These are phyloP conservation scores for Alternaria conjuncta DNA, from an alignment of 2,329 filamentous ascomycete species.

Conservation along the genomic window DNA sequence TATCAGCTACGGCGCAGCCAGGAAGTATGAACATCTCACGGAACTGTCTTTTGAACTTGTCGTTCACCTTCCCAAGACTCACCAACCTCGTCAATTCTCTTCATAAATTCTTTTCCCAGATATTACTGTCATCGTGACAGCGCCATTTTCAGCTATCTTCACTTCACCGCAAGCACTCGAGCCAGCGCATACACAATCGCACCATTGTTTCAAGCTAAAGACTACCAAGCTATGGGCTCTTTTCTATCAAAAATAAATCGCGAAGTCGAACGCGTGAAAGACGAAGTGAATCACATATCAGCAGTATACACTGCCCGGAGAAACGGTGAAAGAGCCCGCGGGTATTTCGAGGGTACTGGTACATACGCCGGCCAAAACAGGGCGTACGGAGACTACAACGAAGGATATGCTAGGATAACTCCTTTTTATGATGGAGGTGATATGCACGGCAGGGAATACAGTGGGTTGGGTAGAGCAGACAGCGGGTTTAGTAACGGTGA, in stretches of 20 bases:
- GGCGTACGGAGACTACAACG: not conserved
- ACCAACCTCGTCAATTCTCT: not conserved
- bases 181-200: not conserved
- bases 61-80: accelerated
- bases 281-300: not conserved
- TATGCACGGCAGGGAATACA: not conserved
- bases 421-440: not conserved
- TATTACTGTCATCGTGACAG: not conserved
- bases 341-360: not conserved
- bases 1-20: not conserved
- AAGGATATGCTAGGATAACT: not conserved
- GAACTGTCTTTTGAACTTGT: accelerated
- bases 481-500: not conserved
- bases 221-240: not conserved
- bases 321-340: not conserved
- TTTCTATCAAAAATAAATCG: not conserved
- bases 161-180: not conserved
- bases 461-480: not conserved
- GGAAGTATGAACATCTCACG: not conserved
- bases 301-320: not conserved
- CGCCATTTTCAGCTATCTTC: not conserved
- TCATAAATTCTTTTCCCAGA: no score
- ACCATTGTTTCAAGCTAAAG: no score
- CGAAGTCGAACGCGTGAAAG: not conserved
- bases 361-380: not conserved